These are phyloP conservation scores for Balamuthia mandrillaris DNA, from an alignment of 208 protist genomes.

Conservation along the genomic window DNA sequence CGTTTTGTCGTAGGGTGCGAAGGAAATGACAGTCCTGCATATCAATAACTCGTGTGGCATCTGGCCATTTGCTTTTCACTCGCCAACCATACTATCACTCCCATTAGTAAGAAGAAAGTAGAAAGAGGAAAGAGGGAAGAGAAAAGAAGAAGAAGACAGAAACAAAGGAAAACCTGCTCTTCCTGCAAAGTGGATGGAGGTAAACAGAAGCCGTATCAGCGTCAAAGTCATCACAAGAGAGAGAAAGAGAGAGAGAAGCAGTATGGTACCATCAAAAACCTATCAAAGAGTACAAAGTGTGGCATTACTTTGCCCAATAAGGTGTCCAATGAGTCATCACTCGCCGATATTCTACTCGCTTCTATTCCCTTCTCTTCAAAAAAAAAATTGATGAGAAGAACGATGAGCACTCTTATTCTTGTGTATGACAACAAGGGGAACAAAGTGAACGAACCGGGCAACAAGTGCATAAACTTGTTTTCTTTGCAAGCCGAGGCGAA, in stretches of 20 bases:
- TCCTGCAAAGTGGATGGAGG: too few relatives aligned
- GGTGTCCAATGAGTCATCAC: conserved; percentile 6
- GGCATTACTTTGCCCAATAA: not conserved
- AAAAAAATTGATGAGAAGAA: too few relatives aligned
- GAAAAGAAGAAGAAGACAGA: not conserved
- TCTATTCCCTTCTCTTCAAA: too few relatives aligned
- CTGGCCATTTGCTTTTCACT: not conserved
- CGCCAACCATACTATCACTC: conserved; percentile 22
- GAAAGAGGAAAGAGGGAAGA: not conserved
- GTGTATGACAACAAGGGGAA: not conserved
- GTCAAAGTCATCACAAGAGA: not conserved
- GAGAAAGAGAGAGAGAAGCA: not conserved
- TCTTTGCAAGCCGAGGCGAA: not conserved
- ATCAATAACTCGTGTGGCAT: not conserved
- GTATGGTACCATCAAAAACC: not conserved
- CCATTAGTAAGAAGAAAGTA: not conserved
- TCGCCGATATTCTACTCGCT: too few relatives aligned
- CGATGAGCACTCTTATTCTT: not conserved
- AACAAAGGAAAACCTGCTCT: too few relatives aligned
- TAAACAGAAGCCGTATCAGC: too few relatives aligned
- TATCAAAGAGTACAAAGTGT: conserved; percentile 26
- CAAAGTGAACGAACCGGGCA: not conserved
- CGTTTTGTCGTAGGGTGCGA: too few relatives aligned
- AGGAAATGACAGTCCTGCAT: conserved; percentile 17
- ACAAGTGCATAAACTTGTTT: not conserved